Evolutionary conservation across 257 asterid genomes (phyloP).

Genomic region (Echium plantagineum): DNA sequence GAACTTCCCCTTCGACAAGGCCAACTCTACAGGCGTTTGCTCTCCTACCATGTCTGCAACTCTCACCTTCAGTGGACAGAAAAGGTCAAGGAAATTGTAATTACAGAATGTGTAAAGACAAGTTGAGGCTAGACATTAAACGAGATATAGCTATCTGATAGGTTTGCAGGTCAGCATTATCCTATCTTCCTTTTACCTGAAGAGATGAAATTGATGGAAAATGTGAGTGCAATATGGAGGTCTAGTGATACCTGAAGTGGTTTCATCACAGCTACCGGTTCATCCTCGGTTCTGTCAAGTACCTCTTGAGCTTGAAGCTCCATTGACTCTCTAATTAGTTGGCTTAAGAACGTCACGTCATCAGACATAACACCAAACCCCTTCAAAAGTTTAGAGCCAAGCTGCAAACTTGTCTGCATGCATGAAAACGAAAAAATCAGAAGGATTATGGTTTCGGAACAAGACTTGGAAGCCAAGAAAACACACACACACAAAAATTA

Average conservation of each 20-base stretch:
- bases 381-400: slow-evolving; percentile 84
- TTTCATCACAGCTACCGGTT: no score
- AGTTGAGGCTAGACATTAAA: no score
- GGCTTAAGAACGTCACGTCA: slow-evolving; percentile 70
- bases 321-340: slow-evolving; percentile 75
- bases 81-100: no score
- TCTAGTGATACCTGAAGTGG: no score
- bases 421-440: slow-evolving; percentile 11
- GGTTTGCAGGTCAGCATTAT: no score
- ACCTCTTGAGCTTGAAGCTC: slow-evolving; percentile 87
- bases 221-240: no score
- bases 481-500: slow-evolving; percentile 5
- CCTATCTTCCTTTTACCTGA: no score
- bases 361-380: slow-evolving; percentile 94
- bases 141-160: no score
- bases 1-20: slow-evolving; percentile 13
- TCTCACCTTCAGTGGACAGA: slow-evolving; percentile 41
- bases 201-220: no score
- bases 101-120: no score
- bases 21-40: slow-evolving; percentile 9
- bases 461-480: neutral
- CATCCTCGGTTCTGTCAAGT: slow-evolving; percentile 16
- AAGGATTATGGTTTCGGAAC: slow-evolving; percentile 7
- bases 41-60: slow-evolving; percentile 51
- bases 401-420: slow-evolving; percentile 88